Base-by-base conservation (phyloP, 306 rosid species). In the Acacia melanoxylon region DNA sequence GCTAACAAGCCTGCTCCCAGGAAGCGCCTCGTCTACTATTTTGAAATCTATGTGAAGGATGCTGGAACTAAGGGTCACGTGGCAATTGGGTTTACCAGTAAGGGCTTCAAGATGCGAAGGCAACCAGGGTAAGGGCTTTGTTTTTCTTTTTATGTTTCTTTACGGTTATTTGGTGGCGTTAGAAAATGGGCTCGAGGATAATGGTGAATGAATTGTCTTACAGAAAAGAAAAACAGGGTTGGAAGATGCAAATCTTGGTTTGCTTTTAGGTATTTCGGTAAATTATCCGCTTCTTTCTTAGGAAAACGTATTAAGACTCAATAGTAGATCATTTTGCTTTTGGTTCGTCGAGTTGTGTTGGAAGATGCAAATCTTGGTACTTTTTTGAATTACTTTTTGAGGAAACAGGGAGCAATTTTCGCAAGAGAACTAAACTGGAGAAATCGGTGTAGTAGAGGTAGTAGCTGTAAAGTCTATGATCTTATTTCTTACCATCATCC, bases 61-160 rank as follows among this genome's bases (percentile, higher is more conserved):
- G 98, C 97, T 13, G 98, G 99, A 61, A 83, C 87, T 17, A 96
- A 92, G 77, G 99, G 99, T 15, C 97, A 92, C 80, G 89, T 93
- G 84, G 87, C 91, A 68, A 93, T 93, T 72, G 98, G 99, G n/a
- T 96, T 93, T 81, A 93, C 99, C n/a, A 81, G 87, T 12, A 96
- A 91, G 45, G 83, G 77, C 76, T 96, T 96, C 86, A 93, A 92
- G 94, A 93, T 96, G 99, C 91, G 98, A 45, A 86, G 99, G 83
- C 98, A 96, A 80, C 99, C 99, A 1, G 99, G 99, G 94, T 91
- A 42, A 81, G 92, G 35, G 25, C 3, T 45, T 11, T 5, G 33
- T 35, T 65, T 4, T 78, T 40, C 46, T 20, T 31, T 6, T 51
- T 2, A 16, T 22, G 8, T 79, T 80, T 72, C 9, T 63, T 16